Conservation (phyloP, 1,139 yeast species). For the Candida albicans region DNA sequence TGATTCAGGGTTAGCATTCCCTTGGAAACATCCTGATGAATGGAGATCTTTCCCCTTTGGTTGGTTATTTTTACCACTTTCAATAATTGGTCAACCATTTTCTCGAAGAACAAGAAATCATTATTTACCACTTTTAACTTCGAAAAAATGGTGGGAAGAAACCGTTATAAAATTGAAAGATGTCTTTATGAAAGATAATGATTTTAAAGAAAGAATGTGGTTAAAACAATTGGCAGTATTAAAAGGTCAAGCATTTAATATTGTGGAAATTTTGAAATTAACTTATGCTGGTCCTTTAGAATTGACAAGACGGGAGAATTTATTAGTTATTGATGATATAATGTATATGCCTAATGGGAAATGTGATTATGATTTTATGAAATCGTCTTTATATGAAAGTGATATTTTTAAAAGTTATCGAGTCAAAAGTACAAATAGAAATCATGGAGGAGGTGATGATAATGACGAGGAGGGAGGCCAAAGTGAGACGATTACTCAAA, state of each 20-base stretch:
- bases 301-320: constrained; percentile 56
- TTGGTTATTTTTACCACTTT: constrained; percentile 68
- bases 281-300: constrained; percentile 68
- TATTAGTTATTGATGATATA: constrained; percentile 60
- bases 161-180: constrained; percentile 48
- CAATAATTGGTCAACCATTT: constrained; percentile 69
- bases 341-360: constrained; percentile 52
- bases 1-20: constrained; percentile 74
- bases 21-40: constrained; percentile 84
- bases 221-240: constrained; percentile 65
- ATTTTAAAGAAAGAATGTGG: constrained; percentile 69
- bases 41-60: constrained; percentile 84
- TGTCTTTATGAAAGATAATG: constrained; percentile 56
- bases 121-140: constrained; percentile 58
- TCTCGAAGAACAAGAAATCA: constrained; percentile 56
- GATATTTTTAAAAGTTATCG: constrained; percentile 16
- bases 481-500: constrained; percentile 5
- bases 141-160: constrained; percentile 72
- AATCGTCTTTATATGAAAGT: constrained; percentile 9
- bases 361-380: constrained; percentile 5
- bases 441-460: constrained; percentile 1
- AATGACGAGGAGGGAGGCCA: constrained; percentile 9
- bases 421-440: constrained; percentile 3
- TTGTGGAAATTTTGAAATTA: constrained; percentile 61
- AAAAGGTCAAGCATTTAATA: constrained; percentile 79